Base-by-base conservation (phyloP, 305 asterid species). In the Fraxinus greggii region DNA sequence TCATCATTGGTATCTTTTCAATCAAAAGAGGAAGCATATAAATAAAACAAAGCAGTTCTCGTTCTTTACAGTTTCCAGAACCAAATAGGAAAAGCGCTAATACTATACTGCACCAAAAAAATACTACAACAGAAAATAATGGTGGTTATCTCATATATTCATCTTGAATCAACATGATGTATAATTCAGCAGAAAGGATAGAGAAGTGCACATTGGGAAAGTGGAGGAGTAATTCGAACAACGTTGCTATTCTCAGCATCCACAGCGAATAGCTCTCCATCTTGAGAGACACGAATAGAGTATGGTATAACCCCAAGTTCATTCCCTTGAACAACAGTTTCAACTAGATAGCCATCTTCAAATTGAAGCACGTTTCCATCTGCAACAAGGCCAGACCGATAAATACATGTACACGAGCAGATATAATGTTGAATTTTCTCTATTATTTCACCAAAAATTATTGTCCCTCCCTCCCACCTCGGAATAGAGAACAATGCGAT, bases 261-360 rank as follows among this genome's bases (percentile, higher is more conserved):
- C 61, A 96, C 99, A 76, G 99, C 99, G 85, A 90, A 93, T 31
- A 96, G 95, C 74, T 96, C 99, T 17, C 99, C 99, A 63, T 96
- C 99, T 67, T 88, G 95, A 1, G 98, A 94, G 40, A 93, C 91
- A 0, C 93, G 97, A 13, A 94, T 89, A 21, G 89, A 85, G 81
- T 93, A 84, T 0, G 99, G 98, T 83, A 90, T 89, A 65, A 91
- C 90, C 69, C 99, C 99, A 28, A 94, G 97, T 40, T 93, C 98
- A 82, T 90, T 94, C 83, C 98, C 99, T 85, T 90, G 94, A 23
- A 92, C 98, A 84, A 94, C 95, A 78, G 98, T 96, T 85, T 96
- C 99, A 35, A 96, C 99, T 61, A 96, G 88, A 88, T 96, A 96
- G 6, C 98, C 98, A 40, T 93, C 95, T 81, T 96, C 99, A 38